These are phyloP conservation scores for Astragalus membranaceus DNA, from an alignment of 306 rosid genomes.

Conservation along the genomic window DNA sequence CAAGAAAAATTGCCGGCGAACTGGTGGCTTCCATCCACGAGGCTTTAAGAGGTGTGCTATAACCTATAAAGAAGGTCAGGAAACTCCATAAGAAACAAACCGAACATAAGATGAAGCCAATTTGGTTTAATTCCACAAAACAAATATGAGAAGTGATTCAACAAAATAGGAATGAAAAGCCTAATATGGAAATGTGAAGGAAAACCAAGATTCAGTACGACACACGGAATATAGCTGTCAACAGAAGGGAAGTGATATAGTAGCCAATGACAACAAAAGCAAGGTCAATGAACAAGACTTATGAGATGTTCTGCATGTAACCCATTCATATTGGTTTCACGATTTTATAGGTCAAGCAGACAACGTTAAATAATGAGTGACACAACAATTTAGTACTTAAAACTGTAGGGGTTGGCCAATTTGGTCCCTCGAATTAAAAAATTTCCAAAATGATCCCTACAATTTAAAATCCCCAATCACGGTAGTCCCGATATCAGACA, in stretches of 20 bases:
- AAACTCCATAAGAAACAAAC: slow-evolving; percentile 13
- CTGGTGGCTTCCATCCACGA: slow-evolving; percentile 99
- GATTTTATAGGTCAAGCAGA: neutral
- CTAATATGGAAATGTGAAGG: neutral
- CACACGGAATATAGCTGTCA: neutral
- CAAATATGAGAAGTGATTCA: neutral
- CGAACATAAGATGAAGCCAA: slow-evolving; percentile 15
- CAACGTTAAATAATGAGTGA: neutral
- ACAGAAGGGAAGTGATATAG: neutral
- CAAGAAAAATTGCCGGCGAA: slow-evolving; percentile 92
- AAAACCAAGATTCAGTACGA: neutral
- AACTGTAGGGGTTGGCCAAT: no score
- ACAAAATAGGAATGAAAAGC: neutral
- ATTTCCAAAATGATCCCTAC: no score
- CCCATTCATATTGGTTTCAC: neutral
- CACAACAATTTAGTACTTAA: no score
- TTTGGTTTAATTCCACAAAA: slow-evolving; percentile 8
- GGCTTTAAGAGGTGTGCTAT: slow-evolving; percentile 92
- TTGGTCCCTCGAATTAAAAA: no score
- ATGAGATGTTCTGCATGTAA: slow-evolving; percentile 7
- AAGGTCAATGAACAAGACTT: slow-evolving; percentile 6
- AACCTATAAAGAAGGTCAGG: slow-evolving; percentile 45
- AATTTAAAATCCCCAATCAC: no score
- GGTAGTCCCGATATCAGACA: no score
- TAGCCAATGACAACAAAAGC: neutral